Percentiles rank a stretch among this genome's conserved stretches.
These are phyloP conservation scores for Puccinia triticina DNA, from an alignment of 1,284 basidiomycete genomes.

Conservation along the genomic window DNA sequence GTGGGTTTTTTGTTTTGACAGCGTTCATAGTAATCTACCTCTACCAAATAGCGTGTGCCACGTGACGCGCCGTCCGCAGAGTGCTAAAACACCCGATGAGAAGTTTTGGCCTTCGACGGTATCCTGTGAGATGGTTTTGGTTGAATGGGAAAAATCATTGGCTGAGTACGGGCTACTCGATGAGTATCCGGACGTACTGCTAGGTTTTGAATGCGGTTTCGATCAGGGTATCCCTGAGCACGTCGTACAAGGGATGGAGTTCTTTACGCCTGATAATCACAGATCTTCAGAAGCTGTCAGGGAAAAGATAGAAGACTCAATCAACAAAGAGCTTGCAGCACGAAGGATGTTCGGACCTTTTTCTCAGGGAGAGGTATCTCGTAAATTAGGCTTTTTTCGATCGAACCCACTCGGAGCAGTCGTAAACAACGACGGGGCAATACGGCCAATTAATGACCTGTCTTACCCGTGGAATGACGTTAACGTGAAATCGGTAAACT, in stretches of 20 bases:
- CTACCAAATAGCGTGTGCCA: no score
- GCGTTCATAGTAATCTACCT: no score
- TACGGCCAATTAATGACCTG: constrained; percentile 8
- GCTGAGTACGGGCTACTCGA: no score
- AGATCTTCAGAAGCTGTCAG: not conserved
- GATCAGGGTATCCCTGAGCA: not conserved
- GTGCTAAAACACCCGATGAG: no score
- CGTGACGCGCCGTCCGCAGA: no score
- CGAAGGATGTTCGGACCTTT: constrained; percentile 8
- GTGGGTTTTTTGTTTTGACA: no score
- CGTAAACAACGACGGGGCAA: not conserved
- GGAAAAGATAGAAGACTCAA: not conserved
- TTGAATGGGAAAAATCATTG: no score
- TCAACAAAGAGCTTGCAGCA: not conserved
- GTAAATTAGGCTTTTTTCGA: not conserved
- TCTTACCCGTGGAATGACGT: not conserved
- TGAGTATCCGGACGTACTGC: no score
- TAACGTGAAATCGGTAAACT: not conserved
- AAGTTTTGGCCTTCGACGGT: no score
- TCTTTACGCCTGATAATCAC: not conserved
- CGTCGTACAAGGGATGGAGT: not conserved
- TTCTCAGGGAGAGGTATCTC: not conserved
- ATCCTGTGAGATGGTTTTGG: no score
- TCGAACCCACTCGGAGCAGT: constrained; percentile 4
- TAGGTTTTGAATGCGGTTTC: not conserved